Evolutionary conservation across 345 rosid genomes (phyloP).

Genomic region (Geranium brycei): DNA sequence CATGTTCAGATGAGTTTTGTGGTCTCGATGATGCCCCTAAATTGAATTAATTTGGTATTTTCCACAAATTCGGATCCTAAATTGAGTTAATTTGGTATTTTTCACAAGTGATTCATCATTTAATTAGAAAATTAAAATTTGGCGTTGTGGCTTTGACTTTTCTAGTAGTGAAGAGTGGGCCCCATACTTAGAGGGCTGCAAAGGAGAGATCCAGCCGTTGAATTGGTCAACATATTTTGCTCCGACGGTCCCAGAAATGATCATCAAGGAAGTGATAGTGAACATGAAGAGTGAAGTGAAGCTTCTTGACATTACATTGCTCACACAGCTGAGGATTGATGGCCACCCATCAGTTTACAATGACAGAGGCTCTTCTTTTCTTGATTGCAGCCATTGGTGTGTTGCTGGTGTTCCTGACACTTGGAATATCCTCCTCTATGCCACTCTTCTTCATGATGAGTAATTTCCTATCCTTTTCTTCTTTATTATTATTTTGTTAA

Average conservation of each 20-base stretch:
- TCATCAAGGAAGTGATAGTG: too few relatives aligned
- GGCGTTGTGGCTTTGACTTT: not conserved
- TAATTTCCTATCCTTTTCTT: not conserved
- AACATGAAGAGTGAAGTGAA: too few relatives aligned
- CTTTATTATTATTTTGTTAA: too few relatives aligned
- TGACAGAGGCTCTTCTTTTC: constrained; percentile 8
- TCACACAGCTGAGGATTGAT: constrained; percentile 54
- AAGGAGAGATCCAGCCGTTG: constrained; percentile 43
- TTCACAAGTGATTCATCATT: too few relatives aligned
- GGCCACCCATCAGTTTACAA: constrained; percentile 50
- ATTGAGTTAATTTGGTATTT: too few relatives aligned
- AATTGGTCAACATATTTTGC: not conserved
- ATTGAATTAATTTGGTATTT: too few relatives aligned
- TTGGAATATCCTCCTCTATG: constrained; percentile 59
- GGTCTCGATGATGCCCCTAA: too few relatives aligned
- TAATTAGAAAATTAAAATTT: too few relatives aligned
- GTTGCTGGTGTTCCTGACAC: constrained; percentile 62
- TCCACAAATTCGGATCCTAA: too few relatives aligned
- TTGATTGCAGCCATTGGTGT: constrained; percentile 81
- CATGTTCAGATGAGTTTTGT: too few relatives aligned
- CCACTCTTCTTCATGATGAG: constrained; percentile 1
- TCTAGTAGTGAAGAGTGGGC: constrained; percentile 33
- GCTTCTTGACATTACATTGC: constrained; percentile 27
- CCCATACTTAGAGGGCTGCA: constrained; percentile 20
- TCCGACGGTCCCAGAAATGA: too few relatives aligned